Evolutionary conservation across 495 filamentous ascomycete genomes (phyloP).

Genomic region (Mycothermus thermophilus): DNA sequence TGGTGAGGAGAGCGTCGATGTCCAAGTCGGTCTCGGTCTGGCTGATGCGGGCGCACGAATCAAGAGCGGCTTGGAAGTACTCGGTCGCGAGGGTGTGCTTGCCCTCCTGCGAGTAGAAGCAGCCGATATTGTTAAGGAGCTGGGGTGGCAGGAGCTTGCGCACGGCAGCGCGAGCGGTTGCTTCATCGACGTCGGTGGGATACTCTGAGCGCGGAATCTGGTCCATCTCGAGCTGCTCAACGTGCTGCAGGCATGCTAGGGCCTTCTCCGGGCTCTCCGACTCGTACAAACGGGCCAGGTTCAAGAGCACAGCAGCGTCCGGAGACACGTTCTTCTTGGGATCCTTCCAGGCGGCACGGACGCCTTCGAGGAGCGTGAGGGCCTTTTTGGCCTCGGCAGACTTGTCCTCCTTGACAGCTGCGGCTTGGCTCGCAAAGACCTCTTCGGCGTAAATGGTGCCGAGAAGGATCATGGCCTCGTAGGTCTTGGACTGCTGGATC

Average conservation of each 20-base stretch:
- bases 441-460: conserved; percentile 89
- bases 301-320: conserved; percentile 81
- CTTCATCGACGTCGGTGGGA: conserved; percentile 49
- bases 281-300: conserved; percentile 84
- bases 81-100: conserved; percentile 68
- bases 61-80: conserved; percentile 76
- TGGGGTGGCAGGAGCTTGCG: conserved; percentile 73
- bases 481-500: conserved; percentile 65
- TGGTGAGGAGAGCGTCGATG: conserved; percentile 79
- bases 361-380: conserved; percentile 63
- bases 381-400: conserved; percentile 69
- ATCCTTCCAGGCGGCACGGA: conserved; percentile 83
- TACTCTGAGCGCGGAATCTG: conserved; percentile 53
- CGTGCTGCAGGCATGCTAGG: conserved; percentile 75
- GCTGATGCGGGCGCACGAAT: conserved; percentile 64
- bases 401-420: conserved; percentile 73
- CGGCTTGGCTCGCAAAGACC: conserved; percentile 62
- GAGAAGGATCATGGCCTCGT: conserved; percentile 83
- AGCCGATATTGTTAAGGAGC: conserved; percentile 91
- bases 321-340: conserved; percentile 61
- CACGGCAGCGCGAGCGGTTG: conserved; percentile 43
- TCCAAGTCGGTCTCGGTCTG: conserved; percentile 57
- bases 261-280: conserved; percentile 72
- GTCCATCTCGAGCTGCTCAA: conserved; percentile 74
- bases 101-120: conserved; percentile 80